Base-by-base conservation (phyloP, 129 eudicot genomes). In the Artemisia annua region DNA sequence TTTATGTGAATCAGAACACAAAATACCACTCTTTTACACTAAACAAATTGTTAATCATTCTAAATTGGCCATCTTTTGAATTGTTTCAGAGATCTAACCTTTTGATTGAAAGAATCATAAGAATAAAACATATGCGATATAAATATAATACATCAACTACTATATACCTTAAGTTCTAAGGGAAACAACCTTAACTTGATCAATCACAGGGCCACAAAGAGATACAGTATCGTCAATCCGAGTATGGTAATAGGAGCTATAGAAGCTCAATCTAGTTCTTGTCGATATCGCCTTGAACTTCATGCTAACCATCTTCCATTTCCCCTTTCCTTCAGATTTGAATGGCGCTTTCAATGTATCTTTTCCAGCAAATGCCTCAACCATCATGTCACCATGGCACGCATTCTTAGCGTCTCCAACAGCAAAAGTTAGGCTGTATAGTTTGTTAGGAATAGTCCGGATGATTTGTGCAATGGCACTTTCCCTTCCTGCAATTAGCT, bases 401-500 rank as follows among this genome's bases (percentile, higher is more conserved):
- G 74, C 73, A 53, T 90, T 90, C 63, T 81, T 81, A 0, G 85
- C 97, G 53, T 90, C 94, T 18, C 94, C 94, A 3, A 87, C 59
- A 18, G 81, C 72, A 70, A 90, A 87, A 8, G 78, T 48, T 10
- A 87, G 81, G 64, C 7, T 76, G 22, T 90, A 85, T 57, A 52
- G 28, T 55, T 76, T 85, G 74, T 78, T 78, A 9, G 85, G 78
- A 7, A 75, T 71, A 0, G 96, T 90, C 49, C 82, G 78, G 10
- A 85, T 66, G 19, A 82, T 67, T 73, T 89, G 96, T 3, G 85
- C 87, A 3, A 89, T 61, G 11, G 88, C 90, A 24, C 88, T 87
- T 72, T 90, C 97, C 35, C 89, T 70, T 9, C 97, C 94, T 52
- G 84, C 94, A 12, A 90, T 84, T 17, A 90, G 50, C 70, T 90